Evolutionary conservation across 2,329 filamentous ascomycete genomes (phyloP).

Genomic region (Xylariaceae sp.): DNA sequence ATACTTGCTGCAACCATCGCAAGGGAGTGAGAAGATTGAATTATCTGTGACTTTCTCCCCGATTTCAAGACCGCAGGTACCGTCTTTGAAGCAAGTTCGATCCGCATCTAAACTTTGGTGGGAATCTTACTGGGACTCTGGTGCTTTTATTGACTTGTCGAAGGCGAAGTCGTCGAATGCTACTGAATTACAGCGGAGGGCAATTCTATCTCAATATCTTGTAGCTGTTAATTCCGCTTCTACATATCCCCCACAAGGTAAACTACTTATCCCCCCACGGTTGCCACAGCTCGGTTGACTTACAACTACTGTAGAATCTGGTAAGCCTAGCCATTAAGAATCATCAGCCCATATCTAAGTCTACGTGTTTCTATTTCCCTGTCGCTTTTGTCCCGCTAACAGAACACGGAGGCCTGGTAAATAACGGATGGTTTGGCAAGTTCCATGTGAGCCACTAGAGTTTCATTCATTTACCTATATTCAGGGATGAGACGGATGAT

Average conservation of each 20-base stretch:
- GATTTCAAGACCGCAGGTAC: slow-evolving; percentile 21
- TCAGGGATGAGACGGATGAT: neutral
- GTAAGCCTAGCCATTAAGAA: slow-evolving; percentile 4
- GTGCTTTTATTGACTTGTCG: slow-evolving; percentile 56
- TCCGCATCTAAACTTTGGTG: slow-evolving; percentile 47
- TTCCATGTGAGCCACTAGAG: slow-evolving; percentile 45
- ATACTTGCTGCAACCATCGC: slow-evolving; percentile 42
- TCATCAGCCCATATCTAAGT: slow-evolving; percentile 19
- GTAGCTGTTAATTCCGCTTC: slow-evolving; percentile 56
- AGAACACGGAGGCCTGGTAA: slow-evolving; percentile 46
- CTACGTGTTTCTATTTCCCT: neutral
- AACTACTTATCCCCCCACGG: neutral
- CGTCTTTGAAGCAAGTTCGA: slow-evolving; percentile 33
- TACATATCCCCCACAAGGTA: slow-evolving; percentile 49
- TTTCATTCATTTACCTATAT: neutral
- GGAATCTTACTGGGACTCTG: slow-evolving; percentile 52
- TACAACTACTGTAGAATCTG: slow-evolving; percentile 11
- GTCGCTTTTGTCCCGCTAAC: slow-evolving; percentile 6
- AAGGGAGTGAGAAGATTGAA: slow-evolving; percentile 31
- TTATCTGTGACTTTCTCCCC: slow-evolving; percentile 40
- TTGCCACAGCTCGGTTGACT: slow-evolving; percentile 1
- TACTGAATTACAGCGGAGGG: slow-evolving; percentile 54
- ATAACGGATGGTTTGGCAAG: slow-evolving; percentile 61
- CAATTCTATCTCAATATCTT: slow-evolving; percentile 57
- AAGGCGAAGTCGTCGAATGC: slow-evolving; percentile 43